Base-by-base conservation (phyloP, 352 stramenopile species). In the Phytophthora lateralis region DNA sequence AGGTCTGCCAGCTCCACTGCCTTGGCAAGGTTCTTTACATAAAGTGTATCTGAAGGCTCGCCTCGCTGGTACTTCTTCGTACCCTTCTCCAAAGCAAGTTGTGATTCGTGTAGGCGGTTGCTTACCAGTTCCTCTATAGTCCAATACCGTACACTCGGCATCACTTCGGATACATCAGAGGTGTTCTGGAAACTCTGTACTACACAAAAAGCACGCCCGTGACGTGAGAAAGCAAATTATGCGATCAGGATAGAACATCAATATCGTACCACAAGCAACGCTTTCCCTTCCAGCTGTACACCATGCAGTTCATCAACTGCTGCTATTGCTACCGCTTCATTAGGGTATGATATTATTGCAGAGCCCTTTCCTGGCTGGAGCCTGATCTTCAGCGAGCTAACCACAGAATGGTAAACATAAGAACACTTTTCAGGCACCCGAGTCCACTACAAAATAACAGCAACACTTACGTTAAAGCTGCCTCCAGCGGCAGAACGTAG, bases 1-100 rank as follows among this genome's bases (percentile, higher is more conserved):
- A 91, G 59, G 26, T 90, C 80, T 26, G 42, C 46, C 21, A 78
- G 48, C 14, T 77, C 37, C 15, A 93, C 70, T 9, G 65, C 65
- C 39, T 78, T 84, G 9, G 85, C 69, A 18, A 96, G 69, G 60
- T 96, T 96, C 66, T 94, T 96, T 37, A 94, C 71, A 60, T 94
- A 96, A 1, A 96, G 66, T 18, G 82, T 82, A 10, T 55, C 43
- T 1, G 80, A 89, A 14, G 75, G 65, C 5, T 82, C 68, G 5
- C 83, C 83, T 6, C 66, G 70, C 20, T 75, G 42, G 45, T 96
- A 96, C 7, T 81, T 90, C 32, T 76, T 80, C 81, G 93, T 91
- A 2, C 63, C 74, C 52, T 89, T 93, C 37, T 91, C 71, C 1
- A 10, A 42, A 30, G 46, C 35, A 42, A 80, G 51, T 56, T 66